Evolutionary conservation across 2,329 filamentous ascomycete species (phyloP).

Genomic region (Fusarium citri): DNA sequence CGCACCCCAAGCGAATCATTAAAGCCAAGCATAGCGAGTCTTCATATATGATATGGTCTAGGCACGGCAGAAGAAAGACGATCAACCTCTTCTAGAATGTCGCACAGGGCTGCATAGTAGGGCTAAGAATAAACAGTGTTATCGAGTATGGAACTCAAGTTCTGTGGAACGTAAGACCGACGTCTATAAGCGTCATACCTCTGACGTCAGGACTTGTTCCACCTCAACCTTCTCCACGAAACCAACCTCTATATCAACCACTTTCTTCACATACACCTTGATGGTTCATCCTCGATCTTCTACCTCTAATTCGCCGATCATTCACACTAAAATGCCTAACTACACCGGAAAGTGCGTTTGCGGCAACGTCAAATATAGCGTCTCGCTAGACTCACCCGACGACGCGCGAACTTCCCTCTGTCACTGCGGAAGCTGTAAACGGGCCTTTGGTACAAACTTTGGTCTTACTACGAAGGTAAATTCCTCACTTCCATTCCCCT

Average conservation of each 20-base stretch:
- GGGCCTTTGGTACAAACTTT: constrained; percentile 32
- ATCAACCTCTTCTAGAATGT: too few relatives aligned
- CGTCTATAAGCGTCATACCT: neutral
- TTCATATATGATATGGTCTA: neutral
- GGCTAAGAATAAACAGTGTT: rapidly evolving
- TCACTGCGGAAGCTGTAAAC: constrained; percentile 21
- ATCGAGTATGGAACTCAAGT: neutral
- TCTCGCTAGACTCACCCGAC: constrained; percentile 14
- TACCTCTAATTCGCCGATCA: neutral
- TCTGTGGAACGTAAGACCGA: neutral
- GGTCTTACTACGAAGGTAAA: constrained; percentile 28
- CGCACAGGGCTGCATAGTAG: rapidly evolving
- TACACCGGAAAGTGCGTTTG: constrained; percentile 30
- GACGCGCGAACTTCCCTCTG: constrained; percentile 26
- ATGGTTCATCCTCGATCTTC: neutral
- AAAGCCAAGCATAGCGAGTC: neutral
- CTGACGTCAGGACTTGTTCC: constrained; percentile 23
- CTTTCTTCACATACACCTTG: neutral
- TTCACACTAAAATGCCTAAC: constrained; percentile 3
- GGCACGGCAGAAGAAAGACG: neutral
- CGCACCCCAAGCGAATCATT: neutral
- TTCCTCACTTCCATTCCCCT: too few relatives aligned
- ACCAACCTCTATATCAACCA: neutral
- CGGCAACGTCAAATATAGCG: constrained; percentile 22
- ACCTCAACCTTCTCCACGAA: neutral